These are phyloP conservation scores for Calonectria hawksworthii DNA, from an alignment of 2,329 filamentous ascomycete species.

Conservation along the genomic window DNA sequence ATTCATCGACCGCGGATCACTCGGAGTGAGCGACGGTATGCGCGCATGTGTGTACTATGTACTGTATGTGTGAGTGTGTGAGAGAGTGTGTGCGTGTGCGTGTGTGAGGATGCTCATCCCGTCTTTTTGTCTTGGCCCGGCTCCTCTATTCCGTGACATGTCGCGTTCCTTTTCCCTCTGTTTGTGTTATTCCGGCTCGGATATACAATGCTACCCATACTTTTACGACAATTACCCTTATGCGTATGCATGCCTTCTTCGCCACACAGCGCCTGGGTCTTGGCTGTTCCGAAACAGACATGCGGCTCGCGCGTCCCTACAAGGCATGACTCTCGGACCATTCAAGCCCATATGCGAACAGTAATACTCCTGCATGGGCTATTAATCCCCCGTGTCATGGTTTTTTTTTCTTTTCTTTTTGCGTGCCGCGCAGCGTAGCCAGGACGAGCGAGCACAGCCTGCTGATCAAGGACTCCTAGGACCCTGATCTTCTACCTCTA, in stretches of 20 bases:
- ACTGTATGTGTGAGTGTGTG: constrained; percentile 26
- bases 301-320: not conserved
- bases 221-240: not conserved
- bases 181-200: not conserved
- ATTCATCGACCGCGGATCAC: constrained; percentile 33
- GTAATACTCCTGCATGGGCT: not conserved
- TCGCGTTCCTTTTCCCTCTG: not conserved
- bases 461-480: not conserved
- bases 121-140: constrained; percentile 24
- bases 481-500: constrained; percentile 11
- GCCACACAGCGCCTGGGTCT: not conserved
- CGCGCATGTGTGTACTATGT: not conserved
- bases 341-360: not conserved
- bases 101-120: not conserved
- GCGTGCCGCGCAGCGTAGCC: not conserved
- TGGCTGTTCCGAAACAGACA: not conserved
- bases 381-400: not conserved
- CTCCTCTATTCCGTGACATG: constrained; percentile 16
- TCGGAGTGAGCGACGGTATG: constrained; percentile 43
- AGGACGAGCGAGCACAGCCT: constrained; percentile 2
- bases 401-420: not conserved
- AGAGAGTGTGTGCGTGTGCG: not conserved
- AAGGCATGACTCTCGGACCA: not conserved
- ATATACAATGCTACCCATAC: not conserved
- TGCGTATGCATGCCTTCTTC: not conserved